Conservation (phyloP, 441 rosid species). For the Metrosideros polymorpha region DNA sequence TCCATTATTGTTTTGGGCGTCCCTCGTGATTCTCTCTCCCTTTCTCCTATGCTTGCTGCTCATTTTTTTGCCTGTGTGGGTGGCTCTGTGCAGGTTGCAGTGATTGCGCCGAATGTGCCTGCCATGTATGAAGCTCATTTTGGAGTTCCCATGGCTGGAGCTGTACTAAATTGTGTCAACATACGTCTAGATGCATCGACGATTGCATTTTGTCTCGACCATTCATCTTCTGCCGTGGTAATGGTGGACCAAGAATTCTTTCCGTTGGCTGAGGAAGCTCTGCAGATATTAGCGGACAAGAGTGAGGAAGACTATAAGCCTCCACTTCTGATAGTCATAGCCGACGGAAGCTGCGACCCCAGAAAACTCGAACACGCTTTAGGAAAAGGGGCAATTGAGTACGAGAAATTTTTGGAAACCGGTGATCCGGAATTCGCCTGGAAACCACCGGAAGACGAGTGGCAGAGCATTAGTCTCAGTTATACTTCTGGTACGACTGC, state of each 20-base stretch:
- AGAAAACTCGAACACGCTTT: slow-evolving; percentile 36
- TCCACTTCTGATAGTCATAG: slow-evolving; percentile 64
- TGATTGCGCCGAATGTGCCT: slow-evolving; percentile 80
- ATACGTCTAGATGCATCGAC: slow-evolving; percentile 64
- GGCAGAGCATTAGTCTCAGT: slow-evolving; percentile 84
- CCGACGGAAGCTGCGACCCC: slow-evolving; percentile 59
- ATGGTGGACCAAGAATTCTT: slow-evolving; percentile 86
- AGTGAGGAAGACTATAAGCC: slow-evolving; percentile 30
- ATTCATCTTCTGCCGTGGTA: slow-evolving; percentile 53
- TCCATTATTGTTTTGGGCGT: not conserved
- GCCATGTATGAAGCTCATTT: slow-evolving; percentile 83
- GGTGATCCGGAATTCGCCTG: slow-evolving; percentile 69
- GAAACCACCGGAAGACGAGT: slow-evolving; percentile 78
- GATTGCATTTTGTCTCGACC: slow-evolving; percentile 67
- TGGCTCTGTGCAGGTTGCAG: slow-evolving; percentile 46
- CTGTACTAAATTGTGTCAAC: slow-evolving; percentile 65
- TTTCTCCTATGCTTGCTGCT: not conserved
- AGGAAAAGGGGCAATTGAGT: slow-evolving; percentile 59
- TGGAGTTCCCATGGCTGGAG: slow-evolving; percentile 92
- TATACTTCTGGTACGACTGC: slow-evolving; percentile 94
- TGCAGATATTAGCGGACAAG: slow-evolving; percentile 44
- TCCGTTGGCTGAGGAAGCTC: slow-evolving; percentile 55
- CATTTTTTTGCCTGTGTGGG: not conserved
- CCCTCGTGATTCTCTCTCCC: not conserved
- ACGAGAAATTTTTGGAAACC: slow-evolving; percentile 50